Evolutionary conservation across 345 rosid genomes (phyloP).

Genomic region (Salix brachista): DNA sequence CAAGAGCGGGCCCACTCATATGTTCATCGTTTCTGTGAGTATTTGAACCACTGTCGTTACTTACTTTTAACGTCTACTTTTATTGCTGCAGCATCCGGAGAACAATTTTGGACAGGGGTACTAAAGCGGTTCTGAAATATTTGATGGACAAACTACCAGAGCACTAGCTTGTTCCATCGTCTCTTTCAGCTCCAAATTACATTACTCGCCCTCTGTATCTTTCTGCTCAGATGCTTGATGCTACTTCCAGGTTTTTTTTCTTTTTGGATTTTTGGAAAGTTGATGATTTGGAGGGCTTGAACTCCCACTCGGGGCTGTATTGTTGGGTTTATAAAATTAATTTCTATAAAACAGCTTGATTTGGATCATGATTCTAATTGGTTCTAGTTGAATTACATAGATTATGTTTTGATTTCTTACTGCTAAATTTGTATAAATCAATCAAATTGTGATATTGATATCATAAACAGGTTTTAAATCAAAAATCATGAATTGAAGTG

Average conservation of each 20-base stretch:
- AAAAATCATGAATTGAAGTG: too few species aligned
- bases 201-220: neutral
- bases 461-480: too few species aligned
- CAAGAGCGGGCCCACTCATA: neutral
- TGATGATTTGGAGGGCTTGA: neutral
- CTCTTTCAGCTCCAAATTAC: too few species aligned
- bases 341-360: too few species aligned
- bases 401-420: too few species aligned
- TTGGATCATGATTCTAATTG: too few species aligned
- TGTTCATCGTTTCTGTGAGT: neutral
- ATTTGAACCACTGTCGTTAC: neutral
- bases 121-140: constrained; percentile 75
- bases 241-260: neutral
- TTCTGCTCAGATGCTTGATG: too few species aligned
- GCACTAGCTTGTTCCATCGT: constrained; percentile 20
- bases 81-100: constrained; percentile 66
- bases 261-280: neutral
- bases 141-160: constrained; percentile 76
- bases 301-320: too few species aligned
- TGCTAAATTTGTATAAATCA: too few species aligned
- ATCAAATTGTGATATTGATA: too few species aligned
- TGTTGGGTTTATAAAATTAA: too few species aligned
- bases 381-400: too few species aligned
- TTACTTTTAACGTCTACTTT: neutral
- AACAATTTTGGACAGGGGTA: constrained; percentile 72